A percentile compares a stretch with the other conserved stretches of the same genome.
Evolutionary conservation across 768 basidiomycete species (phyloP).

Genomic region (Russula dissimulans): DNA sequence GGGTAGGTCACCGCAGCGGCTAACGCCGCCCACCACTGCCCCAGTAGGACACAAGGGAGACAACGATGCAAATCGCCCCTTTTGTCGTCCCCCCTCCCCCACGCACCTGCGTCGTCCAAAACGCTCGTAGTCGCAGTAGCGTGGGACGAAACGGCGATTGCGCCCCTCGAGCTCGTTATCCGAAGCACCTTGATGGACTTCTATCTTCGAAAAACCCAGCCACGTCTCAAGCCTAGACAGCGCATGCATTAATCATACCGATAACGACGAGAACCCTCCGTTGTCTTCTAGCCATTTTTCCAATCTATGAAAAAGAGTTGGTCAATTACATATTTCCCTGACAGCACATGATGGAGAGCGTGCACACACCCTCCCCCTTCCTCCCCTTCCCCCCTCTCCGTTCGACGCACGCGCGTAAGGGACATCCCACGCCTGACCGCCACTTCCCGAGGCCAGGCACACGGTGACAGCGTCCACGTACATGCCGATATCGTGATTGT

Average conservation of each 20-base stretch:
- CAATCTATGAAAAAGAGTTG: neutral
- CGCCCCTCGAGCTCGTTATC: neutral
- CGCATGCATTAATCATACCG: neutral
- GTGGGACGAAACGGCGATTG: neutral
- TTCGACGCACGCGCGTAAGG: neutral
- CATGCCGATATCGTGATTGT: too few species aligned
- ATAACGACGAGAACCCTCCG: neutral
- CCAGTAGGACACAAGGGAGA: neutral
- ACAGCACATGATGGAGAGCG: neutral
- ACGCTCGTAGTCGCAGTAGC: too few species aligned
- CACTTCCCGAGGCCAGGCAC: neutral
- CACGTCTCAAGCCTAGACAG: neutral
- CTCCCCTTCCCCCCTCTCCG: neutral
- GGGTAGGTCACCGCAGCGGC: too few species aligned
- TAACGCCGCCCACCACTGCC: neutral
- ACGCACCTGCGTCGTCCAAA: neutral
- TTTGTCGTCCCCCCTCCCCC: too few species aligned
- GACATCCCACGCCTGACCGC: neutral
- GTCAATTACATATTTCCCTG: slow-evolving; percentile 2
- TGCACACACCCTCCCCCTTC: neutral
- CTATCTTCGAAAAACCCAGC: neutral
- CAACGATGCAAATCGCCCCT: neutral
- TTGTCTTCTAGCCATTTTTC: neutral
- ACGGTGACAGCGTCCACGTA: neutral
- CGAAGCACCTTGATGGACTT: neutral